Base-by-base conservation (phyloP, 75 land plant genomes). In the Pinus tabuliformis region DNA sequence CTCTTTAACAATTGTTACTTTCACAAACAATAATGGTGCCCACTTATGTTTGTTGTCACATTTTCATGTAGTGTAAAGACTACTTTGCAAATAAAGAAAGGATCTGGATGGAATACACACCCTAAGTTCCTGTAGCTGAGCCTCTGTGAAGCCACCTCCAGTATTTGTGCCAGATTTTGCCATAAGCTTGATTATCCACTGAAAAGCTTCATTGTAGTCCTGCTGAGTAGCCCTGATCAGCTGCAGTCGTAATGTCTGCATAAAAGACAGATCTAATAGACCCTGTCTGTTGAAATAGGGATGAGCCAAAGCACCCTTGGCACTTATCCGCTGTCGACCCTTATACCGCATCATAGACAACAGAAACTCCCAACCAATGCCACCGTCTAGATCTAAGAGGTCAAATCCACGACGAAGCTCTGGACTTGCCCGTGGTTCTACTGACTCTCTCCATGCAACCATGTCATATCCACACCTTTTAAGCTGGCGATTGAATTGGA, bases 401-500 rank as follows among this genome's bases (percentile, higher is more conserved):
- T 92, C 87, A 76, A 95, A 97, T 9, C 98, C 99, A 76, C 78
- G 92, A 22, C 89, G 80, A n/a, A 94, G 85, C 9, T 97, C 99
- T 62, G 86, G 83, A 81, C 86, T 83, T 21, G 91, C 90, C 58
- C 95, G 93, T 26, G 95, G 82, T 77, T 92, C 93, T 13, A 94
- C 90, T 20, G 73, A 75, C 33, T 83, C 78, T 62, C 99, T 91
- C 99, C 99, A 97, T 58, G 85, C 80, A 70, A 66, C 82, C 81
- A 97, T 64, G 79, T 97, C 95, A 73, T 94, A 94, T 1, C 76
- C 89, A 65, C 91, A 85, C 54, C 98, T 84, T 77, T 97, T 97
- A n/a, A 97, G 80, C 78, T 97, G 98, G 33, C 99, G 95, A 81
- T 97, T 97, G 87, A 97, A 97, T 72, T 95, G 91, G 57, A 97